These are phyloP conservation scores for Phytophthora syringae DNA, from an alignment of 352 stramenopile species.

Conservation along the genomic window DNA sequence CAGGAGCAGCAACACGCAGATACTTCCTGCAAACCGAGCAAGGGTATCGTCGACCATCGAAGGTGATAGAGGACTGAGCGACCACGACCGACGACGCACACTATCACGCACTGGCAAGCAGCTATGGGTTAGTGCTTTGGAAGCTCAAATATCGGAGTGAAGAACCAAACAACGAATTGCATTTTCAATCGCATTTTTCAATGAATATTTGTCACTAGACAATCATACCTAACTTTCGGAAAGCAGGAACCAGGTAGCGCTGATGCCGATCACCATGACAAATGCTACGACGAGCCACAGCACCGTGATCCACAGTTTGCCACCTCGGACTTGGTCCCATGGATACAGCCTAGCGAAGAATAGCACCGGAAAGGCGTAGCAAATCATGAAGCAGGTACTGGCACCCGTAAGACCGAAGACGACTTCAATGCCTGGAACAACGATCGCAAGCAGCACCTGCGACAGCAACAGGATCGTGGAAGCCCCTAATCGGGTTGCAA, in stretches of 20 bases:
- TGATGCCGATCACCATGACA: conserved; percentile 44
- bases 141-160: conserved; percentile 18
- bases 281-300: conserved; percentile 49
- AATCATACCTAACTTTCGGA: conserved; percentile 22
- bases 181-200: conserved; percentile 23
- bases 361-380: conserved; percentile 73
- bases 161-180: neutral
- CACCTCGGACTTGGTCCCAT: conserved; percentile 44
- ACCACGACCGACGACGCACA: conserved; percentile 13
- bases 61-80: conserved; percentile 13
- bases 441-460: conserved; percentile 58
- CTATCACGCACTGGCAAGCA: conserved; percentile 36
- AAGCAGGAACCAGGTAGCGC: conserved; percentile 35
- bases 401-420: conserved; percentile 74
- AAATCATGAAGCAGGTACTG: conserved; percentile 75
- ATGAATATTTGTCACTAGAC: conserved; percentile 5
- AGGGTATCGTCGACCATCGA: conserved; percentile 10
- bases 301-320: conserved; percentile 40
- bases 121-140: conserved; percentile 31
- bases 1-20: conserved; percentile 8
- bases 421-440: conserved; percentile 70
- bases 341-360: conserved; percentile 70
- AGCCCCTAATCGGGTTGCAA: conserved; percentile 53
- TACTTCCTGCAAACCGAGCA: conserved; percentile 7
- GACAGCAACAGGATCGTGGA: conserved; percentile 65